Evolutionary conservation across 2,329 filamentous ascomycete species (phyloP), one percentile per base, ranked within the genome.

Genomic region (Fusarium camptoceras): DNA sequence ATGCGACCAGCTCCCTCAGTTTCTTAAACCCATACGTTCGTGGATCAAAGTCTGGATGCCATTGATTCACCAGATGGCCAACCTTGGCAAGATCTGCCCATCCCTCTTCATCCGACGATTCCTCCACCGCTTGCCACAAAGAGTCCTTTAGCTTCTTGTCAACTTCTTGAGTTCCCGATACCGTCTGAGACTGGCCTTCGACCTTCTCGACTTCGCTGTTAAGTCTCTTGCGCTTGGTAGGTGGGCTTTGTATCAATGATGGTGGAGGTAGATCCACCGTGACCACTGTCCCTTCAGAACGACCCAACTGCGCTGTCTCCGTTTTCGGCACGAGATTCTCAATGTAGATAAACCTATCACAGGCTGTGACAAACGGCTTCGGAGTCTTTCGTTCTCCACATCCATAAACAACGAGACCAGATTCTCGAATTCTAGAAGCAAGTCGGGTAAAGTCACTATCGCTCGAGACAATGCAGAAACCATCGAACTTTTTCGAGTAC

Each of bases 371-470:
- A 22, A 80, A 77, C 0, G 78, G 74, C 41, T 72, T 65, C 1
- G 78, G 78, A 2, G 78, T 79, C 63, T 77, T 77, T 5, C 66
- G 57, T 46, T 78, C 74, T 8, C 79, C 78, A n/a, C 74, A 80
- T 4, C 78, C 78, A 46, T 80, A 79, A 72, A 69, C 66, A 1
- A 69, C 6, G 1, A 69, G 18, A 0, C 66, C 66, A 1, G 66
- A 65, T 15, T 69, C 78, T 0, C 79, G 75, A 30, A 80, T 80
- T 1, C 79, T 70, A 1, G 76, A 75, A 2, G 79, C 79, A 1
- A 81, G 71, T 0, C 78, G 72, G 6, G 78, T 80, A 20, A 80
- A 81, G 62, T 80, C 79, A 58, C 78, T 80, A 53, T 80, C 77
- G 55, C 77, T 80, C 0, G 78, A 79, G 3, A 80, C 73, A 37